Evolutionary conservation across 2,329 filamentous ascomycete species (phyloP).

Genomic region (Apiospora aurea): DNA sequence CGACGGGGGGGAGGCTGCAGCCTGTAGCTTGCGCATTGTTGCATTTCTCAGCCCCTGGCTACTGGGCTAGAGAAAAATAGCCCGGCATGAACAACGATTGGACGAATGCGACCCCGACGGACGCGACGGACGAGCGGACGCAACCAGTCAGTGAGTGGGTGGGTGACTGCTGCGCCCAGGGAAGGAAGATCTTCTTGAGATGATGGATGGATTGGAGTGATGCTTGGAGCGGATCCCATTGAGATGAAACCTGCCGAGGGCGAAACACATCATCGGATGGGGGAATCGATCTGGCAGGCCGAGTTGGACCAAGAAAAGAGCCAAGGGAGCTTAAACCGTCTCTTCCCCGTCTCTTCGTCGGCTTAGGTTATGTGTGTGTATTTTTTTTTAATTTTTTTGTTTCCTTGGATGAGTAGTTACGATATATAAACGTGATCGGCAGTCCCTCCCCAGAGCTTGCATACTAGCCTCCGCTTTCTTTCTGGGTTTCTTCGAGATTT

Average conservation of each 20-base stretch:
- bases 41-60: not conserved
- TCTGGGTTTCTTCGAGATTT: not conserved
- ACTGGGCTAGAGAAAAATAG: not conserved
- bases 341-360: not conserved
- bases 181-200: not conserved
- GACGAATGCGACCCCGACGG: not conserved
- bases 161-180: not conserved
- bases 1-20: not conserved
- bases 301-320: not conserved
- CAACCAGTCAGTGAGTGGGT: not conserved
- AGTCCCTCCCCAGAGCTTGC: not conserved
- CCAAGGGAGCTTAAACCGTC: constrained; percentile 4
- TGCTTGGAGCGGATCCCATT: not conserved
- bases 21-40: not conserved
- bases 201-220: not conserved
- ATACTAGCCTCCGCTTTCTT: not conserved
- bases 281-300: constrained; percentile 1
- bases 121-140: not conserved
- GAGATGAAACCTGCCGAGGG: not conserved
- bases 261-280: constrained; percentile 14
- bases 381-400: too few species aligned
- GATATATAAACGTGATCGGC: constrained; percentile 3
- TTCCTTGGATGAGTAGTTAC: not conserved
- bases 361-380: not conserved
- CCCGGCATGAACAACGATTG: not conserved